Conservation (phyloP, 768 basidiomycete species). For the Holtermannia corniformis region DNA sequence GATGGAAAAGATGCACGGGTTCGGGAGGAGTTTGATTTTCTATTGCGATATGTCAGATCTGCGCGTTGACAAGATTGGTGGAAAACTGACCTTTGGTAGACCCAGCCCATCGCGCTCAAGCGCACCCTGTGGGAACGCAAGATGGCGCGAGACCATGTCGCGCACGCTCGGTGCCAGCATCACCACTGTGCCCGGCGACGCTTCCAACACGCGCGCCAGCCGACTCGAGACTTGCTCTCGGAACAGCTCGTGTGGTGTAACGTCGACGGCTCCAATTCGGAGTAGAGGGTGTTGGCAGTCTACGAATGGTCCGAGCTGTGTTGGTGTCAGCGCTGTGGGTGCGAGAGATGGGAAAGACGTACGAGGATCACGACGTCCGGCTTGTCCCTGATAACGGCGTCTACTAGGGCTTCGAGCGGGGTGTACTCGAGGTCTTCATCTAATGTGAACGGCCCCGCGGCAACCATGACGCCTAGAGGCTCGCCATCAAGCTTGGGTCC, state of each 20-base stretch:
- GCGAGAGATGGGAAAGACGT: constrained; percentile 10
- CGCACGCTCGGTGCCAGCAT: constrained; percentile 72
- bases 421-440: constrained; percentile 68
- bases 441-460: constrained; percentile 75
- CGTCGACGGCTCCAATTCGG: constrained; percentile 62
- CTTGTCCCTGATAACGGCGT: constrained; percentile 53
- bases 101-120: constrained; percentile 39
- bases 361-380: constrained; percentile 76
- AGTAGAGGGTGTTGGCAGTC: constrained; percentile 66
- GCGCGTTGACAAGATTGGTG: neutral
- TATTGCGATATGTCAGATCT: constrained; percentile 37
- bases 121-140: constrained; percentile 69
- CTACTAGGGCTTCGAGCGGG: constrained; percentile 57
- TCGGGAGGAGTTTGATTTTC: constrained; percentile 73
- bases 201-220: constrained; percentile 52
- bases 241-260: constrained; percentile 60
- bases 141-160: constrained; percentile 69
- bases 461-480: constrained; percentile 59
- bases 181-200: constrained; percentile 60
- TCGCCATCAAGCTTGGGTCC: constrained; percentile 42
- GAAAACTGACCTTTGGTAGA: constrained; percentile 39
- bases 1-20: constrained; percentile 74
- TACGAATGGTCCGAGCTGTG: constrained; percentile 83
- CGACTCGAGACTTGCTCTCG: constrained; percentile 52
- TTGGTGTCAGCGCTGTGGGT: neutral